Conservation (phyloP, 306 rosid genomes). For the Corylus heterophylla region DNA sequence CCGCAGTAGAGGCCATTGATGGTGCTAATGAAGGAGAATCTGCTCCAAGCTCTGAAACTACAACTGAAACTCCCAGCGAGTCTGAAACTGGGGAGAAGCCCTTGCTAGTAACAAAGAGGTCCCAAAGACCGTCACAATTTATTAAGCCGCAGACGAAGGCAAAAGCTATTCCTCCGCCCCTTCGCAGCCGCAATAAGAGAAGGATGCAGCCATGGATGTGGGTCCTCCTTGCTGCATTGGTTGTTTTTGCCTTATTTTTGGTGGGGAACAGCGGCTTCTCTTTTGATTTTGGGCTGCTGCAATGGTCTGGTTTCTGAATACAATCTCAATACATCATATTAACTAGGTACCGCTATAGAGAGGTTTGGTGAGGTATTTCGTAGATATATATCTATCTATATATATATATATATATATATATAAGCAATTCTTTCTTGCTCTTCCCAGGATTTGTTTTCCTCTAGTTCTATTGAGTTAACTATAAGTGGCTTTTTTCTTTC, state of each 20-base stretch:
- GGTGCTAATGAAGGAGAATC: slow-evolving; percentile 41
- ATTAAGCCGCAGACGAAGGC: slow-evolving; percentile 54
- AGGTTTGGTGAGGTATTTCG: slow-evolving; percentile 46
- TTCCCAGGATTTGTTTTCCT: slow-evolving; percentile 34
- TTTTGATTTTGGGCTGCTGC: slow-evolving; percentile 38
- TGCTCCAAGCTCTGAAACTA: slow-evolving; percentile 41
- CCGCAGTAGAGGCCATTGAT: slow-evolving; percentile 31
- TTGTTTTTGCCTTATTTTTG: slow-evolving; percentile 44
- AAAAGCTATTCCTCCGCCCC: slow-evolving; percentile 62
- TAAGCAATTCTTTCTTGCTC: slow-evolving; percentile 54
- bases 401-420: slow-evolving; percentile 18
- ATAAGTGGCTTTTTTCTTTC: slow-evolving; percentile 4
- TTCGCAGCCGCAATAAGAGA: slow-evolving; percentile 72
- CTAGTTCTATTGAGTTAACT: slow-evolving; percentile 32
- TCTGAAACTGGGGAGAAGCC: slow-evolving; percentile 46
- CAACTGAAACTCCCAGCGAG: slow-evolving; percentile 31
- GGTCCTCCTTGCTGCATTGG: slow-evolving; percentile 38
- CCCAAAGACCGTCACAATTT: slow-evolving; percentile 53
- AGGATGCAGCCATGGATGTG: slow-evolving; percentile 87
- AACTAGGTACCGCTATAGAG: slow-evolving; percentile 30
- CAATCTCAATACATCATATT: slow-evolving; percentile 13
- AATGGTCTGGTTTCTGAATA: slow-evolving; percentile 50
- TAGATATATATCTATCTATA: slow-evolving; percentile 23
- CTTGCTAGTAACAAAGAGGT: slow-evolving; percentile 41
- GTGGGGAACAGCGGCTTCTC: slow-evolving; percentile 48